Base-by-base conservation (phyloP, 352 stramenopile genomes). In the Phytophthora tentaculata region DNA sequence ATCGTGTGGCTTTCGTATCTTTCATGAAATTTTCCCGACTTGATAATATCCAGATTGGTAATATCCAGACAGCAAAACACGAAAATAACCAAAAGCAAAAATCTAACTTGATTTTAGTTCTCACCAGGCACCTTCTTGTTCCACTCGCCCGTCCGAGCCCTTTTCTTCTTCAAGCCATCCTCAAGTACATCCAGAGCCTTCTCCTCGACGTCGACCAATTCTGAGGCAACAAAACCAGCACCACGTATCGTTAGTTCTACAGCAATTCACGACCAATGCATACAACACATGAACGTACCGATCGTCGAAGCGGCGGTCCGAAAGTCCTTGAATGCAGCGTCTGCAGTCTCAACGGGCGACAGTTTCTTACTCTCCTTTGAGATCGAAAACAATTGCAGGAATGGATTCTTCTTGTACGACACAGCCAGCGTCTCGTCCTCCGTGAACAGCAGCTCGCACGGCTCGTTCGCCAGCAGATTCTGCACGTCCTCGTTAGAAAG, bases 81-180 rank as follows among this genome's bases (percentile, higher is more conserved):
- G 9, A 13, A 8, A 37, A 37, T 14, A 37, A 5, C 2, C 3
- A 37, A 37, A 37, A 37, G 29, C 45, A 52, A 8, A 53, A 53
- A 14, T 4, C 45, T 19, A 55, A 32, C 28, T 3, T 13, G 20
- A 61, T 23, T 39, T 71, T 71, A 69, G 63, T 71, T 69, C 22
- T 63, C 56, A 49, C 61, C 60, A 28, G 61, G 54, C 19, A 75
- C 45, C 52, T 67, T 78, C 55, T 76, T 79, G 64, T 82, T 82
- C 74, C 74, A 79, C 59, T 80, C 69, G 57, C 56, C 74, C 7
- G 70, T 83, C 67, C 83, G 75, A 62, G 90, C 77, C 55, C 93
- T 95, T 66, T 95, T 95, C 83, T 95, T 95, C 69, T 89, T 85
- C 48, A 92, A 58, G 13, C 83, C 84, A 35, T 80, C 83, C 37